These are phyloP conservation scores for Oryza glumipatula DNA, from an alignment of 176 grass and related monocot species.

Conservation along the genomic window DNA sequence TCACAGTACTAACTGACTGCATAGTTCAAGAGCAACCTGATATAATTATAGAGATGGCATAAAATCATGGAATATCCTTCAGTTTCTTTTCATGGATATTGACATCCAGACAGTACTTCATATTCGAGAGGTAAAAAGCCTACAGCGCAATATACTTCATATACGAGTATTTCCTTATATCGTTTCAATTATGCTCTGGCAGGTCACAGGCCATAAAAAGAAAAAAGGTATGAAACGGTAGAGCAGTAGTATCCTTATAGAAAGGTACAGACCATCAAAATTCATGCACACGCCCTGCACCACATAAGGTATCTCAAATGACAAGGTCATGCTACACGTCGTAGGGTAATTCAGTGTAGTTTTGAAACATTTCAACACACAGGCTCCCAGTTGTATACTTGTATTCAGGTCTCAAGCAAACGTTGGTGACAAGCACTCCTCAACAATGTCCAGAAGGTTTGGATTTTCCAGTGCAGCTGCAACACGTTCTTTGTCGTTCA, in stretches of 20 bases:
- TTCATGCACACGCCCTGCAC: conserved; percentile 14
- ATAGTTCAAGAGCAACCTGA: neutral
- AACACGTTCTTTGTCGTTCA: conserved; percentile 96
- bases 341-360: neutral
- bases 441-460: conserved; percentile 74
- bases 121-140: neutral
- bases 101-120: too few species aligned
- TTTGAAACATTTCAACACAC: neutral
- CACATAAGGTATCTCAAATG: neutral
- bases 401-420: conserved; percentile 62
- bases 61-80: neutral
- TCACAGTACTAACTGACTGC: neutral
- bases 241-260: neutral
- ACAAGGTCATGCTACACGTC: neutral
- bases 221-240: neutral
- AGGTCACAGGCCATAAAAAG: neutral
- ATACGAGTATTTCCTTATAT: neutral
- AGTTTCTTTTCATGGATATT: too few species aligned
- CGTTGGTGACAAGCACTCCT: conserved; percentile 77
- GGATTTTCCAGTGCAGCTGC: conserved; percentile 87
- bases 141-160: conserved; percentile 4
- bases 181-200: neutral
- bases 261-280: neutral
- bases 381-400: neutral
- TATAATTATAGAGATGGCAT: neutral